phyloP scores from a whole-genome alignment of 768 basidiomycete species.

The Suillus paluster region DNA sequence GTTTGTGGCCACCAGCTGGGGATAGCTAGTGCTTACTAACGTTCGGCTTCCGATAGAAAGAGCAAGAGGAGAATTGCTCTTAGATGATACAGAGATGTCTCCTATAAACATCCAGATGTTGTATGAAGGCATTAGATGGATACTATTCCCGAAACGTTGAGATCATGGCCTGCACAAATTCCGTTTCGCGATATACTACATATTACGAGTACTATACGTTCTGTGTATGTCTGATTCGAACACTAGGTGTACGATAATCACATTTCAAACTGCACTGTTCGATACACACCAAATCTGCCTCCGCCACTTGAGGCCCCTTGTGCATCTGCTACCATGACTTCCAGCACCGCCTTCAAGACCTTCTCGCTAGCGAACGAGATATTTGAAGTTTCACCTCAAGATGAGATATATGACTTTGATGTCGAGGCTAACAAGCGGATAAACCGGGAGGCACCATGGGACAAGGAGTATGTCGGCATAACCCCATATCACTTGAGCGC shows the following conservation, averaged over 20 bases:
- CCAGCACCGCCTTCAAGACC: constrained; percentile 68
- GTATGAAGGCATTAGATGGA: constrained; percentile 54
- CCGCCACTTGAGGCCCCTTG: constrained; percentile 5
- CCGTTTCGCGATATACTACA: background rate
- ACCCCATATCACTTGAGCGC: constrained; percentile 10
- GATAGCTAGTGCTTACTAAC: constrained; percentile 14
- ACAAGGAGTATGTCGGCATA: constrained; percentile 67
- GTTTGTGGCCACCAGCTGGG: constrained; percentile 33
- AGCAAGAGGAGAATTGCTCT: constrained; percentile 20
- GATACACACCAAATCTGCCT: background rate
- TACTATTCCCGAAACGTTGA: constrained; percentile 49
- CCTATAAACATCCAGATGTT: constrained; percentile 28
- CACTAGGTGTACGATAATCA: background rate
- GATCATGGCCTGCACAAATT: background rate
- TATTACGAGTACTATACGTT: background rate
- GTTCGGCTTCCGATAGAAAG: constrained; percentile 21
- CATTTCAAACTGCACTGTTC: background rate
- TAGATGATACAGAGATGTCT: constrained; percentile 19
- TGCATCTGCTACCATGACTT: constrained; percentile 32
- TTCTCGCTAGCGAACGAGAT: constrained; percentile 78
- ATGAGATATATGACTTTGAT: constrained; percentile 82
- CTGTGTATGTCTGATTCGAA: background rate
- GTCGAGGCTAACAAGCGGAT: constrained; percentile 67
- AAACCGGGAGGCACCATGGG: constrained; percentile 79
- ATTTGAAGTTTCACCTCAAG: constrained; percentile 69